Evolutionary conservation across 495 filamentous ascomycete species (phyloP), one percentile per base, ranked within the genome.

Genomic region (Trypethelium eluteriae): DNA sequence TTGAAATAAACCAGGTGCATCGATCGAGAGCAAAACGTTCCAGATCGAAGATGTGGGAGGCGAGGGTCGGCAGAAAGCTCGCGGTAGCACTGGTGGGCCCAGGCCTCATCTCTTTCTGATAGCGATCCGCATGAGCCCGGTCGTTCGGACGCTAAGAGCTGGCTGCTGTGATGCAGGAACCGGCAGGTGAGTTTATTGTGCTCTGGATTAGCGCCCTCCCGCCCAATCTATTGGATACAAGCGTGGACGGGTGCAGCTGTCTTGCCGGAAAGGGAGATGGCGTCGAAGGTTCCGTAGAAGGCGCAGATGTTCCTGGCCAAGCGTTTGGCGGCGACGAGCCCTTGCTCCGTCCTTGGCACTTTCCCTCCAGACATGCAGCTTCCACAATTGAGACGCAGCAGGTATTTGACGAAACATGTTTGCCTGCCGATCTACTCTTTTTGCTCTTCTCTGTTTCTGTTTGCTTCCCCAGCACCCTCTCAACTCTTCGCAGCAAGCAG

Each of bases 251-350:
- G 18, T 5, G 9, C 16, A 53, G 49, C 49, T 9, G 10, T 9
- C 49, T 36, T 11, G 53, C 53, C 53, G 53, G 32, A 59, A 35
- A 18, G 53, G 32, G 53, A 34, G 53, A 59, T 59, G 53, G 53
- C 53, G 53, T 59, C 53, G 53, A 59, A 59, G 32, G 25, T 59
- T 59, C 53, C 25, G 53, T 18, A 59, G 53, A 59, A 59, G 53
- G 25, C 32, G 5, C 11, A 3, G 25, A 32, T 36, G 53, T 59
- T 59, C 53, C 53, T 59, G 53, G 53, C 41, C 41, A 44, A 44
- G 41, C 25, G 25, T 25, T 25, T 25, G 25, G 25, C 25, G 25
- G 25, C 25, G 0, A 25, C 25, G 25, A 25, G 25, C 25, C 25
- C 25, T 25, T 25, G 25, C 25, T 25, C 25, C 1, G 25, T 25